Conservation (phyloP, 1,284 basidiomycete genomes). For the Trichosporon inkin region DNA sequence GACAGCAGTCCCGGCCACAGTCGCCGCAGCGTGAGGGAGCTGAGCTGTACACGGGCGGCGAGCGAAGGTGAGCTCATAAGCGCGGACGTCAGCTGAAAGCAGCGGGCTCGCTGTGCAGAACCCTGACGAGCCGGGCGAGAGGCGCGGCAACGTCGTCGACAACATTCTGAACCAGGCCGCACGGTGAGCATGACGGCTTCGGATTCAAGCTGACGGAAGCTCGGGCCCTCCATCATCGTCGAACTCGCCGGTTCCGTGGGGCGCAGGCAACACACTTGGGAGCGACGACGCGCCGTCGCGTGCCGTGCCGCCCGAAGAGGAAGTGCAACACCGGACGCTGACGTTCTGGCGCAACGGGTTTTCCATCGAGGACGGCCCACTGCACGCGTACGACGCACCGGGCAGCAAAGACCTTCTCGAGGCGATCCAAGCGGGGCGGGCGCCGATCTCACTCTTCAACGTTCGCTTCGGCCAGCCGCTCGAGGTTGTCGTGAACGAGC, state of each 20-base stretch:
- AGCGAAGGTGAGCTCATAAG: slow-evolving; percentile 51
- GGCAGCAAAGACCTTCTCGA: slow-evolving; percentile 66
- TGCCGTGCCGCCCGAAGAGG: slow-evolving; percentile 59
- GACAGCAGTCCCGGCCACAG: neutral
- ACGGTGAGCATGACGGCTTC: slow-evolving; percentile 58
- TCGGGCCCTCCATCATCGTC: slow-evolving; percentile 49
- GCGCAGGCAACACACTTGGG: slow-evolving; percentile 72
- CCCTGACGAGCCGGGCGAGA: slow-evolving; percentile 56
- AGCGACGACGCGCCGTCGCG: slow-evolving; percentile 73
- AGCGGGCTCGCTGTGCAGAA: slow-evolving; percentile 89
- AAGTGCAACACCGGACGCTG: slow-evolving; percentile 67
- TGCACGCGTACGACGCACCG: slow-evolving; percentile 81
- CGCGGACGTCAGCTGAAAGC: neutral
- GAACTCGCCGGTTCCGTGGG: slow-evolving; percentile 57
- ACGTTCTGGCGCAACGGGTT: slow-evolving; percentile 96
- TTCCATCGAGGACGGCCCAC: slow-evolving; percentile 81
- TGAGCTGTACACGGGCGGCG: slow-evolving; percentile 65
- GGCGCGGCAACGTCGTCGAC: slow-evolving; percentile 60
- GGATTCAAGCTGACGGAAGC: neutral
- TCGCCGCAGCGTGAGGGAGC: slow-evolving; percentile 41
- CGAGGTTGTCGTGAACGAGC: slow-evolving; percentile 74
- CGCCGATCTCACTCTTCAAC: slow-evolving; percentile 73
- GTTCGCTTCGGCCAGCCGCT: slow-evolving; percentile 77
- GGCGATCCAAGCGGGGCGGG: slow-evolving; percentile 76
- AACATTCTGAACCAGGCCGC: slow-evolving; percentile 78